phyloP scores from a whole-genome alignment of 345 rosid species.

The Lenwebbia sp. region DNA sequence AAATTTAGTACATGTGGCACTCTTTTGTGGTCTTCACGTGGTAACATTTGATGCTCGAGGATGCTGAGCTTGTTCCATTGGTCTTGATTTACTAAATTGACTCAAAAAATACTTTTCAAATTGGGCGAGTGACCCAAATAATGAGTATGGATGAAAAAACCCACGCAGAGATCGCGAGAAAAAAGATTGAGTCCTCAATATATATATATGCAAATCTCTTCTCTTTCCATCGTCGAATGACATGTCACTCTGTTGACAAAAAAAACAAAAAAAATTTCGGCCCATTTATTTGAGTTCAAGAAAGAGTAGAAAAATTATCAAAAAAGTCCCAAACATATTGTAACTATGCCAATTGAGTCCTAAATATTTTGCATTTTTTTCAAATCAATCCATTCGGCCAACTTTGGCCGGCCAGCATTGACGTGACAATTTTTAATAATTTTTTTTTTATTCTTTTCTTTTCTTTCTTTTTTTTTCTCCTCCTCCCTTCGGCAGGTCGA shows the following conservation, averaged over 20 bases:
- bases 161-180: background rate
- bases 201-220: background rate
- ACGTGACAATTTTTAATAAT: too few relatives aligned
- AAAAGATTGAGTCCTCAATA: background rate
- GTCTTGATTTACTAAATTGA: background rate
- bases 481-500: too few relatives aligned
- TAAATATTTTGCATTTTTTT: fast-evolving
- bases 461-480: too few relatives aligned
- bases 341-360: too few relatives aligned
- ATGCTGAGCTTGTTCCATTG: background rate
- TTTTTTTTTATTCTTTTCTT: too few relatives aligned
- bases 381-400: too few relatives aligned
- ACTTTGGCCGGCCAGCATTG: fast-evolving
- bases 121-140: background rate
- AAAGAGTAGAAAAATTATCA: background rate
- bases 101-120: background rate
- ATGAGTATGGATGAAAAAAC: too few relatives aligned
- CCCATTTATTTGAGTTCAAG: background rate
- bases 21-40: background rate
- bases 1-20: background rate
- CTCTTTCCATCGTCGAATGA: background rate
- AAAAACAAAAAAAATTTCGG: background rate
- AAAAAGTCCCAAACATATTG: too few relatives aligned
- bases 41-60: background rate
- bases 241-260: background rate